These are phyloP conservation scores for Rhododendron ovatum DNA, from an alignment of 148 eudicot genomes.

Conservation along the genomic window DNA sequence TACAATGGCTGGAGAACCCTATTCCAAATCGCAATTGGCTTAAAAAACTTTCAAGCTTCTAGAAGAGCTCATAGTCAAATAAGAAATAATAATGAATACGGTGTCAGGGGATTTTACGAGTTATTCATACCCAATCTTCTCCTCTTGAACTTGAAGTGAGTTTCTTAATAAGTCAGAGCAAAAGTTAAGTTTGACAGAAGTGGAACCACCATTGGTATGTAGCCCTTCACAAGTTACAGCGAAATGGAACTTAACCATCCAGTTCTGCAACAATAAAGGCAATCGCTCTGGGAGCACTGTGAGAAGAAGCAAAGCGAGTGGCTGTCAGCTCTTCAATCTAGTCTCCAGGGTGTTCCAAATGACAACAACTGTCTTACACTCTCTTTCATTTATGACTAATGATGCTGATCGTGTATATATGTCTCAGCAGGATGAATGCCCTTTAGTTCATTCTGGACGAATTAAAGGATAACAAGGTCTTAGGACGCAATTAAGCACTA, in stretches of 20 bases:
- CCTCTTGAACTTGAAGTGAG: neutral
- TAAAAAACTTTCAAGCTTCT: neutral
- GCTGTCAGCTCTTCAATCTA: conserved; percentile 17
- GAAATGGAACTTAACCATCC: conserved; percentile 12
- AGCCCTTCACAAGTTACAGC: neutral
- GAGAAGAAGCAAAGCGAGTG: conserved; percentile 14
- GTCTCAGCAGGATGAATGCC: neutral
- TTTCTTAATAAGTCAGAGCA: neutral
- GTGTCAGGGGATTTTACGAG: neutral
- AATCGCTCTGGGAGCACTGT: conserved; percentile 8
- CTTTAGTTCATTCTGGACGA: neutral
- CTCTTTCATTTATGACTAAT: neutral
- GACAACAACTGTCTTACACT: neutral
- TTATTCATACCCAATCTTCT: neutral
- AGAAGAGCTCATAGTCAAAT: neutral
- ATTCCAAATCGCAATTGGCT: neutral
- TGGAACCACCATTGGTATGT: neutral
- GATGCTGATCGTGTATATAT: neutral
- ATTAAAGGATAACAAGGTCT: neutral
- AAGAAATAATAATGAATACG: neutral
- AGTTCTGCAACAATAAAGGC: conserved; percentile 8
- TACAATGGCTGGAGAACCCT: neutral
- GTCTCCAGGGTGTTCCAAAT: conserved; percentile 7
- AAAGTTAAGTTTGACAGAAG: neutral
- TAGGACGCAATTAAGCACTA: neutral